phyloP scores from a whole-genome alignment of 2,329 filamentous ascomycete genomes.

The Trichoderma polysporum region DNA sequence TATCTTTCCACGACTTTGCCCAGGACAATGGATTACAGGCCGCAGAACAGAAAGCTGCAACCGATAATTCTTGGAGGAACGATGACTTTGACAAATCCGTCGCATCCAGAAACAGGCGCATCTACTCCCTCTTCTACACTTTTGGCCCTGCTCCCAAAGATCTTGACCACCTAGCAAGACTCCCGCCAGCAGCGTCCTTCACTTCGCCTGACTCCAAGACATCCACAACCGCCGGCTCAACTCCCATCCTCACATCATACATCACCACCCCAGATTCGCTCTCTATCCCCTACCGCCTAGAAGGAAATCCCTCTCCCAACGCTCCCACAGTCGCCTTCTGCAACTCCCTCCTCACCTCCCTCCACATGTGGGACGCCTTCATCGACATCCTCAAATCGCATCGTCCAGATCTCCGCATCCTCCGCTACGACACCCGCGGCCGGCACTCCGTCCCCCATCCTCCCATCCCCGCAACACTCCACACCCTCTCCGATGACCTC shows the following conservation, averaged over 20 bases:
- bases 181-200: slow-evolving; percentile 51
- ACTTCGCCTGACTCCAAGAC: slow-evolving; percentile 55
- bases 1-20: slow-evolving; percentile 72
- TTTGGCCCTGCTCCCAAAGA: slow-evolving; percentile 76
- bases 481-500: slow-evolving; percentile 68
- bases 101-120: slow-evolving; percentile 54
- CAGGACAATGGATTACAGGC: slow-evolving; percentile 66
- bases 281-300: slow-evolving; percentile 68
- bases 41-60: slow-evolving; percentile 60
- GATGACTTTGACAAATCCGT: slow-evolving; percentile 61
- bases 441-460: slow-evolving; percentile 52
- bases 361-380: slow-evolving; percentile 79
- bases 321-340: slow-evolving; percentile 73
- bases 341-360: slow-evolving; percentile 78
- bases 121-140: slow-evolving; percentile 73
- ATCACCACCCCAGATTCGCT: slow-evolving; percentile 69
- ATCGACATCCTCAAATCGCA: slow-evolving; percentile 59
- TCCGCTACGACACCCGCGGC: slow-evolving; percentile 77
- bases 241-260: slow-evolving; percentile 64
- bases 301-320: slow-evolving; percentile 64
- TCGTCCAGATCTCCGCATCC: slow-evolving; percentile 66
- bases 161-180: slow-evolving; percentile 54
- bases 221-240: slow-evolving; percentile 50
- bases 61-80: slow-evolving; percentile 59
- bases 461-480: slow-evolving; percentile 55